phyloP scores from a whole-genome alignment of 108 stramenopile genomes.

The Nitzschia palea region DNA sequence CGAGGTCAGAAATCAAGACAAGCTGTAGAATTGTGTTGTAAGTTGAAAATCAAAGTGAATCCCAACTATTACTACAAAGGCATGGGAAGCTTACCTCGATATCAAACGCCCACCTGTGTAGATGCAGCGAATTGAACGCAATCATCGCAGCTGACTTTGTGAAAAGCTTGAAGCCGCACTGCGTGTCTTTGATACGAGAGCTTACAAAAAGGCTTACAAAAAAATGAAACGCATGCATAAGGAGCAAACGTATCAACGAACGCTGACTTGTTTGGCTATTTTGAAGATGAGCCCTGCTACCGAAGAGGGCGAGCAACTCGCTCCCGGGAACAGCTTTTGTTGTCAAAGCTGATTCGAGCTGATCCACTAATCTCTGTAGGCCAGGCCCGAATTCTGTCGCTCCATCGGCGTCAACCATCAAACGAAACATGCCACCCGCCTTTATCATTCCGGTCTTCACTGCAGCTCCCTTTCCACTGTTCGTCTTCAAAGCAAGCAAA shows the following conservation, averaged over 20 bases:
- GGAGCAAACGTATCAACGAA: constrained; percentile 58
- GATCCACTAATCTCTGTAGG: constrained; percentile 48
- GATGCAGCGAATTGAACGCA: constrained; percentile 66
- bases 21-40: too few relatives aligned
- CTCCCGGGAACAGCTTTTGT: background rate
- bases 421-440: constrained; percentile 51
- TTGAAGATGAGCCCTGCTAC: constrained; percentile 77
- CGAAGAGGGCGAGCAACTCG: constrained; percentile 53
- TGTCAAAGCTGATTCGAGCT: constrained; percentile 1
- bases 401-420: constrained; percentile 88
- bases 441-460: constrained; percentile 73
- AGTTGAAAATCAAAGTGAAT: too few relatives aligned
- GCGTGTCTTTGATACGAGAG: constrained; percentile 69
- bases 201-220: constrained; percentile 64
- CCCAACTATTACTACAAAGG: too few relatives aligned
- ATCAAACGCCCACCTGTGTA: constrained; percentile 85
- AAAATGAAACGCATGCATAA: constrained; percentile 83
- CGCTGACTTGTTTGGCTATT: constrained; percentile 43
- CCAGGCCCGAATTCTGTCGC: constrained; percentile 79
- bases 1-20: constrained; percentile 52
- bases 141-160: constrained; percentile 38
- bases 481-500: constrained; percentile 22
- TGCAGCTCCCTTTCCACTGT: constrained; percentile 55
- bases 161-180: constrained; percentile 88
- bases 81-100: constrained; percentile 51